phyloP scores from a whole-genome alignment of 495 filamentous ascomycete genomes.

The Neurospora tetrasperma region DNA sequence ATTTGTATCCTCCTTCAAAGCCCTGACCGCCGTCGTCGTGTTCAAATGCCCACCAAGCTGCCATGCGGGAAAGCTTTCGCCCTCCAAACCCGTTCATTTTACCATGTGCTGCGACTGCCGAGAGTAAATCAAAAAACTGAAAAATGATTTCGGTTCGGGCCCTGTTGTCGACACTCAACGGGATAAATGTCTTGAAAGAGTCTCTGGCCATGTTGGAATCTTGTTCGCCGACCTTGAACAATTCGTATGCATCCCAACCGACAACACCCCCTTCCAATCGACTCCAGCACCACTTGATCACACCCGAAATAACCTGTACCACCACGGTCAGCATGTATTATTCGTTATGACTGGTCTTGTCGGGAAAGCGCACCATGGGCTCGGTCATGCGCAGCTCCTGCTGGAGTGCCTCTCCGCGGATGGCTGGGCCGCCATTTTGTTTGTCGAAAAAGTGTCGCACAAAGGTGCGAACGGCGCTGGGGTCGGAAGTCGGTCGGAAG shows the following conservation, averaged over 20 bases:
- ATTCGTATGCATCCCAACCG: slow-evolving; percentile 92
- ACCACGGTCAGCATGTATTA: slow-evolving; percentile 10
- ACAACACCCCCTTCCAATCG: slow-evolving; percentile 86
- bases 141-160: slow-evolving; percentile 82
- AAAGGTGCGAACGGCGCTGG: slow-evolving; percentile 82
- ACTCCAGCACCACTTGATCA: slow-evolving; percentile 98
- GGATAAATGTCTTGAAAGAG: slow-evolving; percentile 93
- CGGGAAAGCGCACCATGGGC: slow-evolving; percentile 60
- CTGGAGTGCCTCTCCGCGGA: slow-evolving; percentile 57
- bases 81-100: slow-evolving; percentile 92
- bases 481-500: slow-evolving; percentile 85
- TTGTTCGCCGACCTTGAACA: slow-evolving; percentile 90
- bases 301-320: slow-evolving; percentile 74
- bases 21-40: slow-evolving; percentile 74
- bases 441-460: slow-evolving; percentile 84
- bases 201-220: slow-evolving; percentile 88
- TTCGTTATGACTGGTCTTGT: background rate
- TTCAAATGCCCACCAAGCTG: slow-evolving; percentile 99
- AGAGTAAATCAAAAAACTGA: slow-evolving; percentile 90
- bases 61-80: slow-evolving; percentile 86
- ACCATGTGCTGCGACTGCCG: slow-evolving; percentile 67
- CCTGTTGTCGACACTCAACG: slow-evolving; percentile 83
- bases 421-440: slow-evolving; percentile 39
- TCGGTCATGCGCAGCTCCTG: slow-evolving; percentile 90
- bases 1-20: slow-evolving; percentile 91